A percentile compares a stretch with the other conserved stretches of the same genome.
Conservation (phyloP, 1,284 basidiomycete genomes). For the Fomitopsis pinicola region DNA sequence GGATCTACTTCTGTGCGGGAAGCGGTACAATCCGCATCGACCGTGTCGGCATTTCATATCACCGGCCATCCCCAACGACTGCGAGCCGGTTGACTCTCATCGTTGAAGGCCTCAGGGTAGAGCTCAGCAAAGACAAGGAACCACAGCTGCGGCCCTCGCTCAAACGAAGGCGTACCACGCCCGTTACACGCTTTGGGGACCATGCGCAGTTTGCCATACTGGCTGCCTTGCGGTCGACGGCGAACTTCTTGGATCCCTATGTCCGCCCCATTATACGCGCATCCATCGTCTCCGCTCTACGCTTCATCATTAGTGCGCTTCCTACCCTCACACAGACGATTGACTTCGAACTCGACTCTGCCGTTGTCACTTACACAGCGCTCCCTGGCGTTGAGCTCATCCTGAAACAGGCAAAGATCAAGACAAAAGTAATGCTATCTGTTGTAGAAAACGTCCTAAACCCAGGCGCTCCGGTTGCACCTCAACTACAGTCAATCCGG, state of each 20-base stretch:
- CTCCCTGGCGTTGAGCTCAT: slow-evolving; percentile 47
- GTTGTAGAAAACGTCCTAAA: slow-evolving; percentile 37
- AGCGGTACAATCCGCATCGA: slow-evolving; percentile 54
- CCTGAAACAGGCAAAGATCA: slow-evolving; percentile 46
- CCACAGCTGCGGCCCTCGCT: neutral
- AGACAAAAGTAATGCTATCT: slow-evolving; percentile 50
- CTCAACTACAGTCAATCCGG: neutral
- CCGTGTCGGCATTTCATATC: slow-evolving; percentile 58
- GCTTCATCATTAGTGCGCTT: slow-evolving; percentile 55
- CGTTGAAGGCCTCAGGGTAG: slow-evolving; percentile 56
- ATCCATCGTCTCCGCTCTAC: slow-evolving; percentile 48
- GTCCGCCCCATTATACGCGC: slow-evolving; percentile 58
- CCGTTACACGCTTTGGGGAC: slow-evolving; percentile 37
- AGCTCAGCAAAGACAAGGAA: slow-evolving; percentile 34
- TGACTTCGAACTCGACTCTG: slow-evolving; percentile 59
- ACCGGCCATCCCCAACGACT: slow-evolving; percentile 38
- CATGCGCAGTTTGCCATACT: slow-evolving; percentile 43
- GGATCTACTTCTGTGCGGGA: slow-evolving; percentile 60
- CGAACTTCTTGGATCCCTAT: slow-evolving; percentile 49
- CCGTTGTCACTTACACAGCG: slow-evolving; percentile 45
- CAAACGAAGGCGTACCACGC: slow-evolving; percentile 2
- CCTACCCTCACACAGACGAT: slow-evolving; percentile 62
- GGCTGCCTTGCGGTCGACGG: slow-evolving; percentile 27
- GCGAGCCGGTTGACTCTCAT: slow-evolving; percentile 53
- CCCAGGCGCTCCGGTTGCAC: slow-evolving; percentile 17